Evolutionary conservation across 169 alveolate genomes (phyloP).

Genomic region (Cryptosporidium sp.): DNA sequence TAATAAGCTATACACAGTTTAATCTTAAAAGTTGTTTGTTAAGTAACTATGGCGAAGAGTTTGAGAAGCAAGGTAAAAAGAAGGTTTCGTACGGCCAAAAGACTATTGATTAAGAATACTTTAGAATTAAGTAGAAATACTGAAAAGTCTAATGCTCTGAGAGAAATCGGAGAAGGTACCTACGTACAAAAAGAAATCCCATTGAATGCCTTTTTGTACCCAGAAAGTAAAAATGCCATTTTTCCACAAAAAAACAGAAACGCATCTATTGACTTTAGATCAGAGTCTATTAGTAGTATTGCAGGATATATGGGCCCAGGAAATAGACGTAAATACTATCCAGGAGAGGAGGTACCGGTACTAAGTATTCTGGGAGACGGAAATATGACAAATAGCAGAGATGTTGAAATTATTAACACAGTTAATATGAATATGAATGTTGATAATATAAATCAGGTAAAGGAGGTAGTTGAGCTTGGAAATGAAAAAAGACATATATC

Average conservation of each 20-base stretch:
- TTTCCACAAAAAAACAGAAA: conserved; percentile 57
- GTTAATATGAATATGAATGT: neutral
- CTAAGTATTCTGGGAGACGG: conserved; percentile 64
- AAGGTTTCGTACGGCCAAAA: conserved; percentile 74
- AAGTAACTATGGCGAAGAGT: conserved; percentile 44
- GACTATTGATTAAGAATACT: conserved; percentile 49
- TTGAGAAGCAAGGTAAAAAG: conserved; percentile 69
- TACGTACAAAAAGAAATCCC: conserved; percentile 58
- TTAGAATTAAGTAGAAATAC: conserved; percentile 55
- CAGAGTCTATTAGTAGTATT: conserved; percentile 58
- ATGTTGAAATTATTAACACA: conserved; percentile 38
- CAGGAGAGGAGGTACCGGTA: conserved; percentile 43
- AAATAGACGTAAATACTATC: conserved; percentile 67
- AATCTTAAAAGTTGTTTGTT: neutral
- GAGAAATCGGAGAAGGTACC: conserved; percentile 67
- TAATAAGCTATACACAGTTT: neutral
- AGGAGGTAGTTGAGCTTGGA: neutral
- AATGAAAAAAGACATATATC: conserved; percentile 12
- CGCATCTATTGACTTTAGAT: conserved; percentile 62
- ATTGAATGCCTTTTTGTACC: conserved; percentile 59
- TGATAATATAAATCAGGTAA: neutral
- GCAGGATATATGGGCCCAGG: conserved; percentile 76
- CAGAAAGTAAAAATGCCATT: conserved; percentile 52
- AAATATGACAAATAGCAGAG: conserved; percentile 57
- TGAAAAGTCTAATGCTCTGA: conserved; percentile 49